A percentile compares a stretch with the other conserved stretches of the same genome.
phyloP scores from a whole-genome alignment of 78 protist species.

The Dictyostelium brefeldianum region DNA sequence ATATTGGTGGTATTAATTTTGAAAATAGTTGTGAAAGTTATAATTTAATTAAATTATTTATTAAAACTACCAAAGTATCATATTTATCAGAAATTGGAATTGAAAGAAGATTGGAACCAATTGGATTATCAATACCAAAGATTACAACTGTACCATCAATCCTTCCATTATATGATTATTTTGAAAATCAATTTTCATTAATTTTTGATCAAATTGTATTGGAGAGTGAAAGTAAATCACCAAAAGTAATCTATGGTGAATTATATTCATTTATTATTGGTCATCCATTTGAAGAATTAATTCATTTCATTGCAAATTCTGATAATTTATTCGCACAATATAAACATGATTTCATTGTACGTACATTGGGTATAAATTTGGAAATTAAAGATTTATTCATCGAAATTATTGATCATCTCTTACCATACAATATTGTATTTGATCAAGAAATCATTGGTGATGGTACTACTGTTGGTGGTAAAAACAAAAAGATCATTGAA shows the following conservation, averaged over 20 bases:
- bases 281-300: slow-evolving; percentile 13
- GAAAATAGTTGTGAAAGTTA: not conserved
- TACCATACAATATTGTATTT: not conserved
- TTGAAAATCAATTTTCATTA: not conserved
- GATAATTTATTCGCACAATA: not conserved
- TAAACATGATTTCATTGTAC: slow-evolving; percentile 11
- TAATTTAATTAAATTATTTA: not conserved
- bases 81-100: not conserved
- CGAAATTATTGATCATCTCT: not conserved
- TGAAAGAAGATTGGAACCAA: slow-evolving; percentile 38
- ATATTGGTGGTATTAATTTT: not conserved
- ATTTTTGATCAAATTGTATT: slow-evolving; percentile 11
- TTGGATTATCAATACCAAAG: not conserved
- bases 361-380: not conserved
- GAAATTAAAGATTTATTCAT: not conserved
- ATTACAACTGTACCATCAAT: not conserved
- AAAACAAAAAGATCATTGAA: not conserved
- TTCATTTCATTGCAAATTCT: not conserved
- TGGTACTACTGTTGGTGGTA: no score
- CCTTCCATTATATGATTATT: slow-evolving; percentile 19
- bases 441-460: no score
- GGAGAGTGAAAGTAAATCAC: not conserved
- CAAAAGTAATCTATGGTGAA: not conserved
- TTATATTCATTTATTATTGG: not conserved
- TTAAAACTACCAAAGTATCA: not conserved